Conservation (phyloP, 2,329 filamentous ascomycete species). For the Corynespora cassiicola region DNA sequence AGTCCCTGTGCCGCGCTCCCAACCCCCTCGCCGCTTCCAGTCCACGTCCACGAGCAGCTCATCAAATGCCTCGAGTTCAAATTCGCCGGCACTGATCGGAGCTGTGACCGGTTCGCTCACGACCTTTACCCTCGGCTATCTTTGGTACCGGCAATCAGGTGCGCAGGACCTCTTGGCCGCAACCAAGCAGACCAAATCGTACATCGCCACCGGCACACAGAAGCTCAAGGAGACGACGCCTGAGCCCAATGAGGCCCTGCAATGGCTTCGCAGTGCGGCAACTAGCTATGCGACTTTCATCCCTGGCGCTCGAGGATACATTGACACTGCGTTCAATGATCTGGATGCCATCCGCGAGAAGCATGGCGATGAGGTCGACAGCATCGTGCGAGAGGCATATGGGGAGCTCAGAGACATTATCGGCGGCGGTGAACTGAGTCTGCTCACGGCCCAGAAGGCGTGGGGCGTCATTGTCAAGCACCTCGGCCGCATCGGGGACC, state of each 20-base stretch:
- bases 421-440: slow-evolving; percentile 64
- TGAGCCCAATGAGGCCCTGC: slow-evolving; percentile 69
- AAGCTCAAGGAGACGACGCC: slow-evolving; percentile 69
- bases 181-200: slow-evolving; percentile 63
- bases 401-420: slow-evolving; percentile 68
- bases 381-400: slow-evolving; percentile 72
- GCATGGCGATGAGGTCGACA: slow-evolving; percentile 73
- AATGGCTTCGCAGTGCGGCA: slow-evolving; percentile 69
- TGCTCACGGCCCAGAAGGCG: slow-evolving; percentile 67
- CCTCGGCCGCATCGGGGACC: slow-evolving; percentile 63
- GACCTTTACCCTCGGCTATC: slow-evolving; percentile 56
- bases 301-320: slow-evolving; percentile 71
- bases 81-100: slow-evolving; percentile 51
- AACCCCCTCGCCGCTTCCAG: slow-evolving; percentile 40
- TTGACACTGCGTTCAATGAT: slow-evolving; percentile 74
- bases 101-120: slow-evolving; percentile 58
- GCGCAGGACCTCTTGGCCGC: slow-evolving; percentile 56
- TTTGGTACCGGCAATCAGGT: slow-evolving; percentile 62
- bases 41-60: slow-evolving; percentile 32
- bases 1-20: slow-evolving; percentile 29
- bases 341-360: slow-evolving; percentile 71
- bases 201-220: slow-evolving; percentile 66
- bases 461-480: slow-evolving; percentile 70
- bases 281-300: slow-evolving; percentile 75
- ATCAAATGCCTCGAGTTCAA: slow-evolving; percentile 21